phyloP scores from a whole-genome alignment of 2,329 filamentous ascomycete genomes.

The Neonectria faginata region DNA sequence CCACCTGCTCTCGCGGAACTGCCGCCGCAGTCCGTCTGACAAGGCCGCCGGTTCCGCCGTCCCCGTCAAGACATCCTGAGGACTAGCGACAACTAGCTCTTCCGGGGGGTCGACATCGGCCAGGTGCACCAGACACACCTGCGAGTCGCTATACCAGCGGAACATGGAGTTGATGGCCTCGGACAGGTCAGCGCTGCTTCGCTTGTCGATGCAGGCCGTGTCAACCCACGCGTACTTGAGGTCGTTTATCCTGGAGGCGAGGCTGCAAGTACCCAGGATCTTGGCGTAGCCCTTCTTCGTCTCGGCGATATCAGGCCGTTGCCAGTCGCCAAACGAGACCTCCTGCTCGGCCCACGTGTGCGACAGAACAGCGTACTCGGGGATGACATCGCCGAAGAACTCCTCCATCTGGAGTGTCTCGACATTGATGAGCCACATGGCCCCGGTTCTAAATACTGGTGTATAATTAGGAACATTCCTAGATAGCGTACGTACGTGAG shows the following conservation, averaged over 20 bases:
- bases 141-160: constrained; percentile 45
- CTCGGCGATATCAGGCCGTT: constrained; percentile 2
- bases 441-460: neutral
- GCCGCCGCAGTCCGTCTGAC: constrained; percentile 52
- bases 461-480: neutral
- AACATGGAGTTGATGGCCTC: constrained; percentile 30
- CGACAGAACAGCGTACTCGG: constrained; percentile 29
- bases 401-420: constrained; percentile 27
- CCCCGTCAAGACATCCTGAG: constrained; percentile 3
- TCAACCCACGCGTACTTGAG: constrained; percentile 28
- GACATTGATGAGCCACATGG: constrained; percentile 30
- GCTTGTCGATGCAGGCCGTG: constrained; percentile 34
- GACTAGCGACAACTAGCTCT: neutral
- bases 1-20: constrained; percentile 29
- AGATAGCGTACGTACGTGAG: neutral
- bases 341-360: constrained; percentile 31
- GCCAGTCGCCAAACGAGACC: constrained; percentile 30
- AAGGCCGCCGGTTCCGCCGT: neutral
- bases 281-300: constrained; percentile 26
- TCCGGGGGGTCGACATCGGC: constrained; percentile 26
- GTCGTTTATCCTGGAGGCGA: neutral
- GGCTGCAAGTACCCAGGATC: constrained; percentile 24
- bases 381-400: constrained; percentile 25
- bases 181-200: constrained; percentile 34
- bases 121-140: constrained; percentile 33